These are phyloP conservation scores for Vitis vinifera DNA, from an alignment of 164 flowering plant species.

Conservation along the genomic window ASM3070453v1 NC_081812.1:13917001-13917500, in stretches of 20 bases:
- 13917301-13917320: conserved; percentile 93
- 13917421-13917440: conserved; percentile 53
- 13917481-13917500: conserved; percentile 58
- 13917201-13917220: conserved; percentile 86
- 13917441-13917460: conserved; percentile 89
- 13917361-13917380: conserved; percentile 27
- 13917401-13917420: conserved; percentile 24
- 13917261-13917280: conserved; percentile 52
- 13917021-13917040: neutral
- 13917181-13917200: conserved; percentile 83
- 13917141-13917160: conserved; percentile 92
- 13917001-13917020: too few relatives aligned
- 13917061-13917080: neutral
- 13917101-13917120: conserved; percentile 94
- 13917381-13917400: conserved; percentile 25
- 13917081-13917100: conserved; percentile 73
- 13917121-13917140: conserved; percentile 95
- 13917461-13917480: conserved; percentile 52
- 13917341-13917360: conserved; percentile 46
- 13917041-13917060: neutral
- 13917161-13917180: conserved; percentile 85
- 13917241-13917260: conserved; percentile 93
- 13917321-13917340: conserved; percentile 85
- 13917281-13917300: conserved; percentile 66
- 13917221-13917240: conserved; percentile 91